These are phyloP conservation scores for Fusarium sp. DNA, from an alignment of 2,329 filamentous ascomycete species.

Conservation along the genomic window DNA sequence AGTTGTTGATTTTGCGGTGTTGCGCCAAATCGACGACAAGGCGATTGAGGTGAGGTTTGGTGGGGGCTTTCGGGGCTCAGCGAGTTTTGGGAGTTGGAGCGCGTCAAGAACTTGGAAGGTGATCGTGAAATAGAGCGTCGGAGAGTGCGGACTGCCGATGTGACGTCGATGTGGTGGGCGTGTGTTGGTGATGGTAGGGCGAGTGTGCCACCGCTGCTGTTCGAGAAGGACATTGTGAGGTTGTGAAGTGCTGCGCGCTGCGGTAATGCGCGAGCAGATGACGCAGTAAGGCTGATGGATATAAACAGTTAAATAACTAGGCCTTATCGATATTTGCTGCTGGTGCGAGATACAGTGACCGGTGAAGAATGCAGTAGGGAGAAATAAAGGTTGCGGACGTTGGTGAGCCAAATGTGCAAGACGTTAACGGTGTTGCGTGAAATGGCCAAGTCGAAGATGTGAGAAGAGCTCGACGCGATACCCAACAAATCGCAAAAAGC, in stretches of 20 bases:
- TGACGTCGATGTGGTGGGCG: conserved; percentile 83
- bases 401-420: conserved; percentile 16
- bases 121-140: conserved; percentile 90
- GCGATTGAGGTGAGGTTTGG: conserved; percentile 60
- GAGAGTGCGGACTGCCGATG: conserved; percentile 82
- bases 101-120: conserved; percentile 84
- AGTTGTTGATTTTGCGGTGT: conserved; percentile 51
- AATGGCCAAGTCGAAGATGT: conserved; percentile 23
- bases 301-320: conserved; percentile 28
- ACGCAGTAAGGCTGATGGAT: conserved; percentile 43
- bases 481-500: conserved; percentile 41
- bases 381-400: conserved; percentile 8
- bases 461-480: conserved; percentile 35
- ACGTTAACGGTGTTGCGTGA: conserved; percentile 8
- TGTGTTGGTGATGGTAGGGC: conserved; percentile 89
- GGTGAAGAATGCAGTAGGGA: conserved; percentile 16
- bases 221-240: conserved; percentile 66
- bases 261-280: conserved; percentile 38
- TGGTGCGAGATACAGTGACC: conserved; percentile 9
- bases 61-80: conserved; percentile 60
- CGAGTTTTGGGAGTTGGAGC: conserved; percentile 59
- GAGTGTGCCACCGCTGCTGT: conserved; percentile 76
- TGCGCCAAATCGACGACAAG: conserved; percentile 56
- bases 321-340: conserved; percentile 15
- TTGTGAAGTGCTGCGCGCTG: conserved; percentile 43